Evolutionary conservation across 129 eudicot genomes (phyloP), one percentile per base, ranked within the genome.

Genomic region (Artemisia tridentata): DNA sequence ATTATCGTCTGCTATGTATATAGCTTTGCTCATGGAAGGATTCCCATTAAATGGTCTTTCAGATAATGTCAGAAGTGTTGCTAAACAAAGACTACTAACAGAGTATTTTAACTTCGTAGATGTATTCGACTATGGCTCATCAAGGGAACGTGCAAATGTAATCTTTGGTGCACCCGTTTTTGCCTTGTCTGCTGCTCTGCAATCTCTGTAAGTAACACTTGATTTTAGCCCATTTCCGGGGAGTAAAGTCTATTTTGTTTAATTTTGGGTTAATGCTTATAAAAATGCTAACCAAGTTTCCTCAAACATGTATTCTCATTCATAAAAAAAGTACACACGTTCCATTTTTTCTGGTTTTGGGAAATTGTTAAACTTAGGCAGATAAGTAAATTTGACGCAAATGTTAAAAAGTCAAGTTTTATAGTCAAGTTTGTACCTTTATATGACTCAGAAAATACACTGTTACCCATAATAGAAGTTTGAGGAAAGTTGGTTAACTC

Each of bases 21-120:
- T 77, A 73, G 96, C n/a, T n/a, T n/a, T n/a, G n/a, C n/a, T n/a
- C n/a, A n/a, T n/a, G n/a, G n/a, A n/a, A n/a, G n/a, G n/a, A n/a
- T n/a, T n/a, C n/a, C n/a, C n/a, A n/a, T n/a, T n/a, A 14, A 71
- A 84, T 84, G 51, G 48, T 12, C 96, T 93, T 53, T 75, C 99
- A 23, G 88, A 82, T 56, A 84, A 86, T 55, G 85, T 77, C 46
- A 82, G 74, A 84, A 86, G 75, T 65, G 64, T 58, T 12, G 99
- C 97, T 52, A 80, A 80, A 63, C 86, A 93, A 72, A 80, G 76
- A 69, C 61, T 90, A 21, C 38, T 85, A 29, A 65, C 79, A 9
- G 91, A 88, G 19, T 93, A 84, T 73, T 74, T 80, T 80, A 75
- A 73, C 69, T 93, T 93, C 52, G 25, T 90, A 63, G 97, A 88